A percentile compares a stretch with the other conserved stretches of the same genome.
Evolutionary conservation across 2,329 filamentous ascomycete species (phyloP).

Genomic region (Teratosphaeria viscida): DNA sequence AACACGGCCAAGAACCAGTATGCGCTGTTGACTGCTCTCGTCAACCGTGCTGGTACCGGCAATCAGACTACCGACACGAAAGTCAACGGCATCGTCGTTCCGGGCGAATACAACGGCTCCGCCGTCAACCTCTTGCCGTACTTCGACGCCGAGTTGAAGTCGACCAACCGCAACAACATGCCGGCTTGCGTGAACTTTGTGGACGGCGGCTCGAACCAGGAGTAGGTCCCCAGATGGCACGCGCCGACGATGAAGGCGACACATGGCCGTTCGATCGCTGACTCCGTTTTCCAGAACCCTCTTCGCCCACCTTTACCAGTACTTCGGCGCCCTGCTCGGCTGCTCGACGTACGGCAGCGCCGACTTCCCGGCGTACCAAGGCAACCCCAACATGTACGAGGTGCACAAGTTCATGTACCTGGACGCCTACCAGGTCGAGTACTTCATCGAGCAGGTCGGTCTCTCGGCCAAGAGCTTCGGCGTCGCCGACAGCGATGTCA

Average conservation of each 20-base stretch:
- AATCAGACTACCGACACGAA: constrained; percentile 41
- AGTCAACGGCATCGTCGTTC: constrained; percentile 47
- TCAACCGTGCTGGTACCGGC: constrained; percentile 56
- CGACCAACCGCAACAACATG: constrained; percentile 42
- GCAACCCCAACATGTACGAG: constrained; percentile 38
- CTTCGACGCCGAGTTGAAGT: constrained; percentile 46
- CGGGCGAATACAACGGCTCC: constrained; percentile 39
- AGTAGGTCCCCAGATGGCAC: neutral
- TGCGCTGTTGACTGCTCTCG: constrained; percentile 45
- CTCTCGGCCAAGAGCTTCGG: constrained; percentile 49
- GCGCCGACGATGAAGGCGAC: neutral
- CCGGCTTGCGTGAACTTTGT: constrained; percentile 49
- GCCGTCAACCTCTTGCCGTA: constrained; percentile 50
- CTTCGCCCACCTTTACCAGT: constrained; percentile 52
- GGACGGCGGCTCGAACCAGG: constrained; percentile 43
- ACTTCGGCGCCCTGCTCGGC: constrained; percentile 49
- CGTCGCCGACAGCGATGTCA: constrained; percentile 44
- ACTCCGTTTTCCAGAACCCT: constrained; percentile 34
- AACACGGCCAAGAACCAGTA: constrained; percentile 51
- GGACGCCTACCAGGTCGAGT: constrained; percentile 40
- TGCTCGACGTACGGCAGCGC: constrained; percentile 42
- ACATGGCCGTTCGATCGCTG: neutral
- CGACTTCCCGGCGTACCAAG: constrained; percentile 42
- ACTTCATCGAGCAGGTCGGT: constrained; percentile 51
- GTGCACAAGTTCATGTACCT: constrained; percentile 51